phyloP scores from a whole-genome alignment of 164 flowering plant species.

The Dillenia suffruticosa region DNA sequence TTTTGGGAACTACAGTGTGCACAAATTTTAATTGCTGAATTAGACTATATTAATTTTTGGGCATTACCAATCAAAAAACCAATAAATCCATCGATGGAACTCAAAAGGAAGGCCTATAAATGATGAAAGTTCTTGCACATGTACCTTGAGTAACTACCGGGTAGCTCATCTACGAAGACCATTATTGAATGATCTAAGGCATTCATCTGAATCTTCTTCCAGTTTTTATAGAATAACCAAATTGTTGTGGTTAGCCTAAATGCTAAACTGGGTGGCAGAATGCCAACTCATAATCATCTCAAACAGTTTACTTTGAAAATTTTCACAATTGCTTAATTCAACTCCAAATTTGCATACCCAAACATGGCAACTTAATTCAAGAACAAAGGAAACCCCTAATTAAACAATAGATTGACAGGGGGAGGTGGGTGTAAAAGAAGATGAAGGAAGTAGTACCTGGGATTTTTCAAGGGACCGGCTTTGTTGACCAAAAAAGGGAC shows the following conservation, averaged over 20 bases:
- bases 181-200: background rate
- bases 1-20: no score
- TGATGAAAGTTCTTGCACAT: no score
- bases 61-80: no score
- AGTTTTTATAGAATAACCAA: background rate
- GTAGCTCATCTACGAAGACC: background rate
- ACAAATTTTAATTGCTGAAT: no score
- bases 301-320: background rate
- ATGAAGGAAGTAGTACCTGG: conserved; percentile 40
- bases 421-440: background rate
- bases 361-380: background rate
- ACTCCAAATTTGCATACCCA: background rate
- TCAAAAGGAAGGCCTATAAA: no score
- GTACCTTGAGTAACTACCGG: no score
- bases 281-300: conserved; percentile 50
- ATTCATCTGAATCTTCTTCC: background rate
- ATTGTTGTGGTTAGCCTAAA: conserved; percentile 8
- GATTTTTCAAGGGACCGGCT: conserved; percentile 68
- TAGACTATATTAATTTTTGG: no score
- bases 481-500: conserved; percentile 65
- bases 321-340: background rate
- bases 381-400: background rate
- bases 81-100: no score
- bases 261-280: conserved; percentile 84
- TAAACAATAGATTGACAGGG: background rate